Evolutionary conservation across 306 rosid genomes (phyloP), one percentile per base, ranked within the genome.

Genomic region (Hippophae rhamnoides): DNA sequence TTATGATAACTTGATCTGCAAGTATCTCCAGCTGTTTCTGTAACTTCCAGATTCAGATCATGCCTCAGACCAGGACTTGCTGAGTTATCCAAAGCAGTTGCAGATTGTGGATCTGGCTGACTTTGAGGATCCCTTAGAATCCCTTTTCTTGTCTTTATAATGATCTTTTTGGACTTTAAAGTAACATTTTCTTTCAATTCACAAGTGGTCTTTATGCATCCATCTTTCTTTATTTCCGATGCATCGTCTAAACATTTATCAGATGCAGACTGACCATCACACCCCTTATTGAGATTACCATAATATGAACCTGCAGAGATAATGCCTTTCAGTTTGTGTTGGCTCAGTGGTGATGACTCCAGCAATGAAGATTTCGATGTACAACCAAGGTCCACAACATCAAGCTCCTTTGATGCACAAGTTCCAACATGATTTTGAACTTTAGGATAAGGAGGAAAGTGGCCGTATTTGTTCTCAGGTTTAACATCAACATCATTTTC

Each of bases 101-200:
- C 72, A 63, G 74, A 26, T 59, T 74, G 74, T 60, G 82, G 64
- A 59, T 62, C 77, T 70, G 70, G 67, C 43, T 77, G 72, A 54
- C 68, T 67, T 71, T 45, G 65, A 12, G 41, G 65, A 49, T 79
- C 79, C 25, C 44, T 57, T 41, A 60, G 57, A 62, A 62, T 57
- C 54, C 68, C 79, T 52, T 75, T 76, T 78, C 74, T 85, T 49
- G 68, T 70, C 70, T 68, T 85, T 66, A 84, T 71, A 52, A 67
- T 47, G 48, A 82, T 51, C 66, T 77, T 85, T 10, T 69, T 74
- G 47, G 84, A 48, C 68, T 76, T 80, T 58, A 66, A 46, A 25
- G 92, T 63, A 61, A 75, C 78, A 78, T 82, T 72, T 74, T 74
- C 70, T 75, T 78, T 71, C 65, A 70, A 70, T 65, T 73, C 81